Base-by-base conservation (phyloP, 305 asterid species). In the Stenogyne calaminthoides region DNA sequence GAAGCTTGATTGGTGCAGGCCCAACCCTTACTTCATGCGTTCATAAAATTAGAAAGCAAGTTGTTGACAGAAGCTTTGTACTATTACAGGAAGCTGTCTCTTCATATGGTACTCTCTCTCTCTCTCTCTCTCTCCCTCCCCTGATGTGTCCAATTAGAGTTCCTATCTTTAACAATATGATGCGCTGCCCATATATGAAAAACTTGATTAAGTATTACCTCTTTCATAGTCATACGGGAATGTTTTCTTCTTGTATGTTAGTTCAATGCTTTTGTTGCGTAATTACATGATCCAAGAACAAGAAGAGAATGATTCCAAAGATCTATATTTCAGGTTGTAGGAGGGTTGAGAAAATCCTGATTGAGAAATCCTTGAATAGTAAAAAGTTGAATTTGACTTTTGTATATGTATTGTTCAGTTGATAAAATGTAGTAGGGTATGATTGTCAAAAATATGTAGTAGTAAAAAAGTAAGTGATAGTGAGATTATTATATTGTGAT, bases 1-100 rank as follows among this genome's bases (percentile, higher is more conserved):
- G 96, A 67, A 83, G 95, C 80, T 75, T 85, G 42, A 75, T 82
- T 3, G 92, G 96, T 47, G 98, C 95, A 37, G 98, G 97, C 76
- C 88, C 89, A 14, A 95, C 99, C 44, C 91, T 95, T 27, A 72
- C 81, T 52, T 83, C 95, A 10, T 89, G 87, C 84, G 84, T 92
- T 72, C 89, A 83, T 70, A 71, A 77, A 59, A 80, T 96, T 20
- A 84, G 82, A 18, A 91, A 91, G 81, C 93, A 81, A 82, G 93
- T 92, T 68, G 91, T 88, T 40, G 96, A 91, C 77, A 58, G 83
- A 78, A 92, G 97, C 80, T 89, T 92, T 83, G 59, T 73, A 78
- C 84, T 95, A 20, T 78, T 95, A 73, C 91, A 87, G 80, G 96
- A 81, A 76, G 84, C 93, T 6, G 91, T 92, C 68, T 80, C 94